phyloP scores from a whole-genome alignment of 2,329 filamentous ascomycete species.

The Myriosclerotinia curreyana region DNA sequence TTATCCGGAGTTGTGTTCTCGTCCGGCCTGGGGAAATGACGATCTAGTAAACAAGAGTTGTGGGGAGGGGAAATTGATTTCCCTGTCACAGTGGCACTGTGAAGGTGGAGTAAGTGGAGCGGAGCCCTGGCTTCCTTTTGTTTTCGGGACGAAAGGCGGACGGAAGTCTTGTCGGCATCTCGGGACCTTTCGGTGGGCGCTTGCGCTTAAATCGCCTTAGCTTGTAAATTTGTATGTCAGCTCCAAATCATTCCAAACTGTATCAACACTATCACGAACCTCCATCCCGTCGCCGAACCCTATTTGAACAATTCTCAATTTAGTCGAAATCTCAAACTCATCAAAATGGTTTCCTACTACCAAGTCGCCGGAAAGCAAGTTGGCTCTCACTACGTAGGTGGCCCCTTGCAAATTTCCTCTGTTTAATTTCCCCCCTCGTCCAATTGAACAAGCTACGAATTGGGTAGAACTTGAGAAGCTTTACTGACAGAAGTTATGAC shows the following conservation, averaged over 20 bases:
- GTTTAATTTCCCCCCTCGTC: slow-evolving; percentile 23
- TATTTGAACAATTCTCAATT: background rate
- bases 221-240: slow-evolving; percentile 18
- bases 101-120: slow-evolving; percentile 11
- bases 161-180: background rate
- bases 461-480: background rate
- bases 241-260: slow-evolving; percentile 9
- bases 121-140: slow-evolving; percentile 6
- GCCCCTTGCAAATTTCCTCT: background rate
- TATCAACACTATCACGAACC: slow-evolving; percentile 13
- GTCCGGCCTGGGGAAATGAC: slow-evolving; percentile 18
- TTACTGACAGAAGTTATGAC: slow-evolving; percentile 26
- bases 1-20: slow-evolving; percentile 16
- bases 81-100: background rate
- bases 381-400: slow-evolving; percentile 39
- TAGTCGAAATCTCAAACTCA: slow-evolving; percentile 11
- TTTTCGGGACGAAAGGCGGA: background rate
- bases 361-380: slow-evolving; percentile 39
- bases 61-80: background rate
- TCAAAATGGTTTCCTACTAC: slow-evolving; percentile 39
- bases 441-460: slow-evolving; percentile 22
- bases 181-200: slow-evolving; percentile 12
- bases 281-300: slow-evolving; percentile 3
- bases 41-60: slow-evolving; percentile 1
- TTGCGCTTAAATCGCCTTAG: slow-evolving; percentile 24